phyloP scores from a whole-genome alignment of 371 early-diverging fungal genomes.

The Mortierella sp. region DNA sequence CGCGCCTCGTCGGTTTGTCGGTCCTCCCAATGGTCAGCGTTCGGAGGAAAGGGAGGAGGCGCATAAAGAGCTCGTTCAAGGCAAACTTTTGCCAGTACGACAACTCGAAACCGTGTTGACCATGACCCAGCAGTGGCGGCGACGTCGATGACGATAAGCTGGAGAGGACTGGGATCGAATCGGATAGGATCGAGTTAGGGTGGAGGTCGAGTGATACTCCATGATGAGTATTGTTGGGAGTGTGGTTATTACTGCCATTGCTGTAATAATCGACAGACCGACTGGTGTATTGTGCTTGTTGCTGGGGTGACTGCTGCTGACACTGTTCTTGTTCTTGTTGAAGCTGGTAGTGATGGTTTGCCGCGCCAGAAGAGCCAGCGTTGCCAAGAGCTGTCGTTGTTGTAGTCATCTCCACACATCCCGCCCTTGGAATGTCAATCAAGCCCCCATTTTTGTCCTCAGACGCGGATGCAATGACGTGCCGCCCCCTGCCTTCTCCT shows the following conservation, averaged over 20 bases:
- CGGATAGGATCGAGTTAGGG: slow-evolving; percentile 6
- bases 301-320: slow-evolving; percentile 4
- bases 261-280: slow-evolving; percentile 13
- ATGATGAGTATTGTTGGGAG: slow-evolving; percentile 16
- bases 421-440: background rate
- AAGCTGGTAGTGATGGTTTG: slow-evolving; percentile 12
- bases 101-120: slow-evolving; percentile 43
- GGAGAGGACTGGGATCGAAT: slow-evolving; percentile 32
- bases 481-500: background rate
- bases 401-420: background rate
- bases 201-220: slow-evolving; percentile 12
- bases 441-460: background rate
- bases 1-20: slow-evolving; percentile 38
- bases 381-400: background rate
- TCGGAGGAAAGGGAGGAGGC: slow-evolving; percentile 35
- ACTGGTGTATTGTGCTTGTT: background rate
- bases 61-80: slow-evolving; percentile 54
- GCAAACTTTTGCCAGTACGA: slow-evolving; percentile 59
- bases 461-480: background rate
- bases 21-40: slow-evolving; percentile 53
- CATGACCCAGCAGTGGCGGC: slow-evolving; percentile 9
- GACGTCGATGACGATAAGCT: slow-evolving; percentile 20
- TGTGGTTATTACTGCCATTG: slow-evolving; percentile 7
- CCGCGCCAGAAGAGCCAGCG: background rate
- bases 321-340: slow-evolving; percentile 9